Conservation (phyloP, 2,329 filamentous ascomycete species). For the Leptographium radiaticola region DNA sequence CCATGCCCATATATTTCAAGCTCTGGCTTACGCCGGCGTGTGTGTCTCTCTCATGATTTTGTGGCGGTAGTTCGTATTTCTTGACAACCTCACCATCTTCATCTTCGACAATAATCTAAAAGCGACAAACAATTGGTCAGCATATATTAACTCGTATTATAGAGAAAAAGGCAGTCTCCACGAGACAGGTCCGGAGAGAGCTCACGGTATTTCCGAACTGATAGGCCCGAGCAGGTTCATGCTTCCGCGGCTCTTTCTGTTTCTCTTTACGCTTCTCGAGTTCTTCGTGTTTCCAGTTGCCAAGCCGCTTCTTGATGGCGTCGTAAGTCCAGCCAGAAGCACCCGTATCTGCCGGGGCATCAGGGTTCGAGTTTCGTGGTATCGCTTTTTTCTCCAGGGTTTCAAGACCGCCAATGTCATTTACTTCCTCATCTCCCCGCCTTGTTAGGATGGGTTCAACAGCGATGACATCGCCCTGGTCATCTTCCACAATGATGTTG, state of each 20-base stretch:
- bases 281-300: constrained; percentile 44
- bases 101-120: constrained; percentile 67
- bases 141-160: neutral
- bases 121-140: neutral
- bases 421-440: neutral
- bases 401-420: constrained; percentile 2
- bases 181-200: constrained; percentile 1
- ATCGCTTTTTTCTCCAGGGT: constrained; percentile 11
- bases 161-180: neutral
- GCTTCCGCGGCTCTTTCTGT: constrained; percentile 38
- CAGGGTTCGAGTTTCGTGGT: constrained; percentile 1
- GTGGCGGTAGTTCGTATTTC: constrained; percentile 59
- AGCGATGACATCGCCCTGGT: constrained; percentile 73
- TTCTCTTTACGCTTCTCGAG: constrained; percentile 49
- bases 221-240: constrained; percentile 68
- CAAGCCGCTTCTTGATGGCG: constrained; percentile 35
- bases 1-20: constrained; percentile 42
- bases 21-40: constrained; percentile 26
- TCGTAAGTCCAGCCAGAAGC: constrained; percentile 29
- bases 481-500: constrained; percentile 69
- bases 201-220: constrained; percentile 69
- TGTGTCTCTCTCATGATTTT: constrained; percentile 30
- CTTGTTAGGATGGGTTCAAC: constrained; percentile 35
- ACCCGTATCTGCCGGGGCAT: constrained; percentile 16
- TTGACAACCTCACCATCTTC: constrained; percentile 76